Percentiles rank a stretch among this genome's conserved stretches.
Evolutionary conservation across 106 monocot genomes (phyloP).

Genomic region (Dioscorea dumetorum): DNA sequence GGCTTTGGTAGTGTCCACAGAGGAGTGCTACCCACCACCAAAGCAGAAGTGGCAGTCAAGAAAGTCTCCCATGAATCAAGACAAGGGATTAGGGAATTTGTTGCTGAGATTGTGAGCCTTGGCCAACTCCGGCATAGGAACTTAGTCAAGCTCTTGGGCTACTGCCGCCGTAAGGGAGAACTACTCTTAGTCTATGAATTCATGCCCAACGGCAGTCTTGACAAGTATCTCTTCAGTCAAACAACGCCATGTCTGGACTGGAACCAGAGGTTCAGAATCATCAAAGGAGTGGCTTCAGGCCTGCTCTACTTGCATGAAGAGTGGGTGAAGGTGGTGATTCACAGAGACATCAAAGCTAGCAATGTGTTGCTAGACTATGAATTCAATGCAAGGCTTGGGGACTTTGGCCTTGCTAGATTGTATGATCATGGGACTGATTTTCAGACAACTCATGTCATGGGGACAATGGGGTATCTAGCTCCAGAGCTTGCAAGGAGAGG

Average conservation of each 20-base stretch:
- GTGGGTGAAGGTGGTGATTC: background rate
- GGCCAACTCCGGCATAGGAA: background rate
- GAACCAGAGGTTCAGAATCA: background rate
- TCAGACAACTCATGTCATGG: constrained; percentile 6
- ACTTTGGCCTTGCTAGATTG: constrained; percentile 21
- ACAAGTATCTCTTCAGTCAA: constrained; percentile 1
- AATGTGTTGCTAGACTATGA: constrained; percentile 19
- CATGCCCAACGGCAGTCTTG: constrained; percentile 9
- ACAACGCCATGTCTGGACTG: background rate
- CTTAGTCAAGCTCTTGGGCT: background rate
- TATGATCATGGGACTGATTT: constrained; percentile 7
- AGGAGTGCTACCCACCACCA: background rate
- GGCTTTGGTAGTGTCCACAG: constrained; percentile 7
- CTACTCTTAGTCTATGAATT: background rate
- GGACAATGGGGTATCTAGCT: constrained; percentile 3
- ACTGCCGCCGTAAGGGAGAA: constrained; percentile 2
- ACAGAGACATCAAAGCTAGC: constrained; percentile 22
- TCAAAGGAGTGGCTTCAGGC: constrained; percentile 7
- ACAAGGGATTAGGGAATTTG: constrained; percentile 6
- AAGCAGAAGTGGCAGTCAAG: background rate
- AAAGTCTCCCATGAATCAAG: constrained; percentile 6
- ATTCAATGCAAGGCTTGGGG: constrained; percentile 18
- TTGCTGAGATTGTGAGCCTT: background rate
- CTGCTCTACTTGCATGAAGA: constrained; percentile 9
- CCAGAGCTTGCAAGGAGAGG: constrained; percentile 8